A percentile compares a stretch with the other conserved stretches of the same genome.
Conservation (phyloP, 345 rosid genomes). For the Murraya koenigii region DNA sequence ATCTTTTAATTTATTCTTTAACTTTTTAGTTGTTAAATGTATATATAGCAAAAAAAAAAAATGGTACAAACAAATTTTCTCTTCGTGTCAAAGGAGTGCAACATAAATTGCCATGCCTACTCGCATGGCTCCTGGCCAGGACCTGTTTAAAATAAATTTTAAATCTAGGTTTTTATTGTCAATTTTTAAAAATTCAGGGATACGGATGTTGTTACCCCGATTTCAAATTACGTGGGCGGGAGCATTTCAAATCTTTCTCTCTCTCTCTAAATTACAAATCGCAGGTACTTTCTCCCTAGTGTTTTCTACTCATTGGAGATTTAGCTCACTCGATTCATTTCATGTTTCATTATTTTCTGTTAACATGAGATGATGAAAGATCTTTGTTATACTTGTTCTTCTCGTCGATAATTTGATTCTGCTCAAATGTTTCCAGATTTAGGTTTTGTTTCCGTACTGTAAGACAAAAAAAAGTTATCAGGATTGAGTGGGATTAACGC, state of each 20-base stretch:
- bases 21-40: too few relatives aligned
- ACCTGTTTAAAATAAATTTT: too few relatives aligned
- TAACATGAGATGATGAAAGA: neutral
- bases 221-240: neutral
- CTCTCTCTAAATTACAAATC: neutral
- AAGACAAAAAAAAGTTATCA: too few relatives aligned
- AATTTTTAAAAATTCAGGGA: neutral
- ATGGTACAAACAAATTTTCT: too few relatives aligned
- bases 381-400: too few relatives aligned
- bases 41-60: too few relatives aligned
- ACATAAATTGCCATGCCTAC: too few relatives aligned
- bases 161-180: too few relatives aligned
- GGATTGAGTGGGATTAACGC: neutral
- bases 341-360: neutral
- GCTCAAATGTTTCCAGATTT: neutral
- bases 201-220: neutral
- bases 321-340: neutral
- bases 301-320: neutral
- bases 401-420: neutral
- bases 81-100: too few relatives aligned
- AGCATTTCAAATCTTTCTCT: neutral
- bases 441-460: neutral
- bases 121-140: too few relatives aligned
- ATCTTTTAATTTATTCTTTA: too few relatives aligned
- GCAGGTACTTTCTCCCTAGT: neutral